Evolutionary conservation across 352 stramenopile species (phyloP).

Genomic region (Phytophthora citrophthora): DNA sequence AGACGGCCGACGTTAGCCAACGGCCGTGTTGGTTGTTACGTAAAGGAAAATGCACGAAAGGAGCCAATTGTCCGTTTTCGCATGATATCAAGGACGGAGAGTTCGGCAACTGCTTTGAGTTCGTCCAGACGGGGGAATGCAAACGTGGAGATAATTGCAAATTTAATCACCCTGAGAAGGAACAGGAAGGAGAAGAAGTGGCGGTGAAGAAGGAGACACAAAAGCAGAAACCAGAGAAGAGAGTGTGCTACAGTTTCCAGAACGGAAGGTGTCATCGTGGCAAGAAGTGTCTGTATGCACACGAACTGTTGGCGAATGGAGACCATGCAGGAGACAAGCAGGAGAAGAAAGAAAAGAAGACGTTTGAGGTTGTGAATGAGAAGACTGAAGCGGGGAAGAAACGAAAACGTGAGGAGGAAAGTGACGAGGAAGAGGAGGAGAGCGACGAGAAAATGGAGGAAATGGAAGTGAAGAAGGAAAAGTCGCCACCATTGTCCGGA

Average conservation of each 20-base stretch:
- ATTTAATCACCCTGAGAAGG: constrained; percentile 53
- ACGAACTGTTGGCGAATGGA: constrained; percentile 54
- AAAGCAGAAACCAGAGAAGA: constrained; percentile 42
- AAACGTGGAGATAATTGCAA: constrained; percentile 79
- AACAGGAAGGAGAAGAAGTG: constrained; percentile 13
- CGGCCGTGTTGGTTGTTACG: constrained; percentile 75
- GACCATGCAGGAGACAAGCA: constrained; percentile 8
- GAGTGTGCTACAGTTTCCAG: constrained; percentile 79
- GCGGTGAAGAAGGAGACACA: constrained; percentile 11
- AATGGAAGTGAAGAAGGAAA: constrained; percentile 23
- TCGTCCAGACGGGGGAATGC: constrained; percentile 71
- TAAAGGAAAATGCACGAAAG: constrained; percentile 83
- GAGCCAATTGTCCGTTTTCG: constrained; percentile 72
- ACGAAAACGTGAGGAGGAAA: constrained; percentile 30
- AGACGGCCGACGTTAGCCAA: constrained; percentile 42
- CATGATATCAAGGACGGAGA: constrained; percentile 76
- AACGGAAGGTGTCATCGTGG: constrained; percentile 79
- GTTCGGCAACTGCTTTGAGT: constrained; percentile 85
- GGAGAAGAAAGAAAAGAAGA: constrained; percentile 26
- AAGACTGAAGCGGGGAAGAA: constrained; percentile 36
- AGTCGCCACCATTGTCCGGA: constrained; percentile 16
- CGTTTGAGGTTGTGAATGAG: constrained; percentile 43
- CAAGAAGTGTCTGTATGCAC: constrained; percentile 69
- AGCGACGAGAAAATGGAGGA: constrained; percentile 28
- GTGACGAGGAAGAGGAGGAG: constrained; percentile 27